Base-by-base conservation (phyloP, 2,329 filamentous ascomycete species). In the Pseudogymnoascus sp. region DNA sequence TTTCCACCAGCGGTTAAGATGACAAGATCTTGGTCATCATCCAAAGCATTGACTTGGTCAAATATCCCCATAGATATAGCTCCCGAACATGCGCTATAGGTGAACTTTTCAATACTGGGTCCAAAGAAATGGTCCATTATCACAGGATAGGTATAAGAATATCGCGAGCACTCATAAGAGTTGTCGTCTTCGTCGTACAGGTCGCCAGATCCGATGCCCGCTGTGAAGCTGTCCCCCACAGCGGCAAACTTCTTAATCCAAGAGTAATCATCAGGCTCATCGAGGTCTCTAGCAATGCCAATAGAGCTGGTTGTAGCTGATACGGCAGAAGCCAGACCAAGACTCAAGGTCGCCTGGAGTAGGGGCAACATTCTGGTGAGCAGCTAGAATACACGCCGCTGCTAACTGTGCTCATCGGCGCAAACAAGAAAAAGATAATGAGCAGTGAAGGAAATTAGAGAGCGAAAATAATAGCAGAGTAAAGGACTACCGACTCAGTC, bases 1-100 rank as follows among this genome's bases (percentile, higher is more conserved):
- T 77, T 77, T 2, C 75, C 75, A 17, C 75, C 74, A 1, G 73
- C 75, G 1, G 75, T 76, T 68, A 77, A 29, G 5, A 72, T 69
- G 7, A 76, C 71, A 23, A 77, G 40, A 64, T 77, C 72, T n/a
- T 74, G 56, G 13, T 71, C 62, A 19, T 65, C 66, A 1, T 70
- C 44, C 7, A 77, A 63, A 2, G 64, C 61, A 7, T 70, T 37
- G 2, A 67, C 67, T 64, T 75, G 71, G 17, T 72, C 61, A 53
- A 70, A 73, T 26, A 75, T 73, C 4, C 68, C 61, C 5, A 23
- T 65, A 1, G 70, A 65, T 6, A 65, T 63, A 61, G 72, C 74
- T 9, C 72, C 72, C 29, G 65, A 68, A 65, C 69, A 73, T 5
- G 70, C 73, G 4, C 38, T 13, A 46, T 65, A 75, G 59, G 74